Percentiles rank a stretch among this genome's conserved stretches.
phyloP scores from a whole-genome alignment of 2,329 filamentous ascomycete species.

The Lojkania enalia region DNA sequence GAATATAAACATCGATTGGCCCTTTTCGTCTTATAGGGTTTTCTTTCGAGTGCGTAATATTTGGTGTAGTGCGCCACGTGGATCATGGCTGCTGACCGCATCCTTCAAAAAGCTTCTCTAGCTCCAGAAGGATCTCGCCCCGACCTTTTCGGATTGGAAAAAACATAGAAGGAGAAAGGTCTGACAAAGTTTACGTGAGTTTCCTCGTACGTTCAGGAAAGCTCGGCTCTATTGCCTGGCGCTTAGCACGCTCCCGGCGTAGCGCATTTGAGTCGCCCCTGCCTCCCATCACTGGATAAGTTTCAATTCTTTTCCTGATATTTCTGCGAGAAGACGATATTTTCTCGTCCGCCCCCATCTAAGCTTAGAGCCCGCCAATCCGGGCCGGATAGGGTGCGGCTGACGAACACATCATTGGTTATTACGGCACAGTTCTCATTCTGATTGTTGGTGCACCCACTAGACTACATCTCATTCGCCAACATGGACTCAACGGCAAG shows the following conservation, averaged over 20 bases:
- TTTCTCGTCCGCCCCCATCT: constrained; percentile 6
- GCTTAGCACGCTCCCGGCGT: constrained; percentile 4
- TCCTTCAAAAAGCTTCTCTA: constrained; percentile 15
- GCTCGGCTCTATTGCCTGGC: neutral
- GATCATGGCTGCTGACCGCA: constrained; percentile 17
- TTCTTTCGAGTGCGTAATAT: constrained; percentile 8
- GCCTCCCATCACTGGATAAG: constrained; percentile 9
- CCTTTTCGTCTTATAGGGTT: neutral
- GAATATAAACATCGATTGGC: neutral
- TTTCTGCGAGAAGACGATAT: constrained; percentile 4
- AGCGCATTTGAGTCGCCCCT: constrained; percentile 1
- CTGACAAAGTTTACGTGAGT: constrained; percentile 1
- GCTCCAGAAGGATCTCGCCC: constrained; percentile 9
- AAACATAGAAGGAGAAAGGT: constrained; percentile 1
- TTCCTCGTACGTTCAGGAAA: neutral
- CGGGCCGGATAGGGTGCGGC: constrained; percentile 8
- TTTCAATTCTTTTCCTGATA: constrained; percentile 2
- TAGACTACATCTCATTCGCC: constrained; percentile 6
- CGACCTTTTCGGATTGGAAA: neutral
- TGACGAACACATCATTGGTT: constrained; percentile 6
- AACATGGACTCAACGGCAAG: constrained; percentile 1
- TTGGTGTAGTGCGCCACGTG: constrained; percentile 12
- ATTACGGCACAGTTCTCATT: constrained; percentile 12
- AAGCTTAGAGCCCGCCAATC: constrained; percentile 11
- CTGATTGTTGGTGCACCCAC: constrained; percentile 9